Evolutionary conservation across 2,329 filamentous ascomycete species (phyloP).

Genomic region (Ascomycota sp.): DNA sequence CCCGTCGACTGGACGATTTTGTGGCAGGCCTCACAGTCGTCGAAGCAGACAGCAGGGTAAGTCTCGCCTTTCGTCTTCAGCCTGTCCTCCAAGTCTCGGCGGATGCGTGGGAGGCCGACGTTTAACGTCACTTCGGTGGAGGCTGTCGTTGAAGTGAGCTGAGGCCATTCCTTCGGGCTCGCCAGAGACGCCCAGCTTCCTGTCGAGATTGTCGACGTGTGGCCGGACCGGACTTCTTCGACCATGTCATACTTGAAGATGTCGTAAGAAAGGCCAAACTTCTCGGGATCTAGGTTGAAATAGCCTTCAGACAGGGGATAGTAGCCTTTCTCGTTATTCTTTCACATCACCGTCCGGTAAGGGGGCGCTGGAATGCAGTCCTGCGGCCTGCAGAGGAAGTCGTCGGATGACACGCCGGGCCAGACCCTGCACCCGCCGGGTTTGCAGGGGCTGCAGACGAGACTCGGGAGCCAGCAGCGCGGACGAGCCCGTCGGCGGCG

Average conservation of each 20-base stretch:
- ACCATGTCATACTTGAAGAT: constrained; percentile 32
- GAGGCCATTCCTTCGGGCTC: constrained; percentile 16
- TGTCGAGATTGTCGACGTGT: constrained; percentile 25
- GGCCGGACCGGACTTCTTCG: constrained; percentile 14
- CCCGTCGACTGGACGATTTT: no score
- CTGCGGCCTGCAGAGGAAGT: constrained; percentile 24
- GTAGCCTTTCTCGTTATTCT: constrained; percentile 22
- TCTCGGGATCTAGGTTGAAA: constrained; percentile 40
- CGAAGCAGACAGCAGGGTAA: constrained; percentile 30
- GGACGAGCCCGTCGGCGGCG: constrained; percentile 19
- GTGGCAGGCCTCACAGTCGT: no score
- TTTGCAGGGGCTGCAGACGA: constrained; percentile 30
- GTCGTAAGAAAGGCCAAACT: constrained; percentile 41
- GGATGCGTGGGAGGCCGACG: not conserved
- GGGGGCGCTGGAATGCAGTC: constrained; percentile 24
- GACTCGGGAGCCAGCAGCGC: constrained; percentile 14
- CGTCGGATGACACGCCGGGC: constrained; percentile 21
- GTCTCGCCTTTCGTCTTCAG: constrained; percentile 20
- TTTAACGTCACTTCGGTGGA: not conserved
- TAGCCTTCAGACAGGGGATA: constrained; percentile 32
- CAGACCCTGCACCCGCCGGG: constrained; percentile 30
- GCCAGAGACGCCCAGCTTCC: constrained; percentile 35
- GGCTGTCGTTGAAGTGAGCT: not conserved
- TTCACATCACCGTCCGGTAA: constrained; percentile 19
- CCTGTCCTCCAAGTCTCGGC: constrained; percentile 5